Conservation (phyloP, 1,284 basidiomycete species). For the Naganishia sp. region DNA sequence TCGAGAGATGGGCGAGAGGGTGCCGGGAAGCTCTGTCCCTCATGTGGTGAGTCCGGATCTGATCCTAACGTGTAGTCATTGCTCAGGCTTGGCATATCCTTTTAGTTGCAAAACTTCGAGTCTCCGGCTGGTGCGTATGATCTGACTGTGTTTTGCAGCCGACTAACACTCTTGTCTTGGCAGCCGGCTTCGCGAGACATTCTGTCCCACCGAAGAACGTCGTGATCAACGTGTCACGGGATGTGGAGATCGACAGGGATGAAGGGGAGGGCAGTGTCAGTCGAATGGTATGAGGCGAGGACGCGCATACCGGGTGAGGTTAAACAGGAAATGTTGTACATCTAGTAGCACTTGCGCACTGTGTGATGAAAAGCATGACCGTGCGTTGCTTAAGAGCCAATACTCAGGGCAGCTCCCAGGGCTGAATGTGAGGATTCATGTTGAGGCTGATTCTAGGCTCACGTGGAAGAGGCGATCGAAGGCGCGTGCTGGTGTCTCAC, state of each 20-base stretch:
- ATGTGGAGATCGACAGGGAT: conserved; percentile 26
- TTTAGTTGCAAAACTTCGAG: conserved; percentile 22
- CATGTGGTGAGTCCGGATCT: conserved; percentile 14
- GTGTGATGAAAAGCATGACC: background rate
- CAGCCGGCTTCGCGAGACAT: conserved; percentile 19
- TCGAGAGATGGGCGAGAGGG: background rate
- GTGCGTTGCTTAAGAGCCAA: background rate
- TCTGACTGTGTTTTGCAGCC: background rate
- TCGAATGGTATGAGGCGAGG: background rate
- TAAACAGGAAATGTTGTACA: background rate
- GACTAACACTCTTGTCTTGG: background rate
- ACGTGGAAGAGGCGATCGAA: conserved; percentile 6
- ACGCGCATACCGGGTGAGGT: no score
- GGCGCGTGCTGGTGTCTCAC: background rate
- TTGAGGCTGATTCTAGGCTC: conserved; percentile 3
- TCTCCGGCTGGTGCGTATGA: conserved; percentile 13
- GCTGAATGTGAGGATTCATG: background rate
- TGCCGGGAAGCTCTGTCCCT: conserved; percentile 11
- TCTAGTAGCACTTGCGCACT: background rate
- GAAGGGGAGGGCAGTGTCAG: conserved; percentile 9
- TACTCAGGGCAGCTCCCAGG: background rate
- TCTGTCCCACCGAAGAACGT: conserved; percentile 22
- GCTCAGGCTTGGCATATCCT: background rate
- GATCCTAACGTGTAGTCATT: no score
- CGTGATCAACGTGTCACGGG: conserved; percentile 26